phyloP scores from a whole-genome alignment of 139 green algal genomes.

The Tetradesmus lagerheimii region DNA sequence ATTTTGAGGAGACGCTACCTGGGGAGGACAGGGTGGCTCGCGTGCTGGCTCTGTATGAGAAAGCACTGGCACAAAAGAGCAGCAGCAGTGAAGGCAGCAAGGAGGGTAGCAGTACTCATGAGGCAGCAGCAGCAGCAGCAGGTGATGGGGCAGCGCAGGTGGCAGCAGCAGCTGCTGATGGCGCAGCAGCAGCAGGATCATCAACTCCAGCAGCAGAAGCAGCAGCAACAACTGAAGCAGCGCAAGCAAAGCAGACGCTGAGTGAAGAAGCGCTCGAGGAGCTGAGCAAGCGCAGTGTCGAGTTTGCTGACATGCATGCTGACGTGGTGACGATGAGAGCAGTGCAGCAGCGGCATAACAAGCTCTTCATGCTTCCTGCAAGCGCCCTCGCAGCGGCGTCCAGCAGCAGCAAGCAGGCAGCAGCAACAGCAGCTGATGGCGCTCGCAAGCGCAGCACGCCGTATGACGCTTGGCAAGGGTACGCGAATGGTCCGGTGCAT shows the following conservation, averaged over 20 bases:
- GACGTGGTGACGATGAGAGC: slow-evolving; percentile 30
- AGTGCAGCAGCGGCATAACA: slow-evolving; percentile 53
- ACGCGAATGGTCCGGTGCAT: not conserved
- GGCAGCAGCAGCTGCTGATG: not conserved
- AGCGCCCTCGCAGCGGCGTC: not conserved
- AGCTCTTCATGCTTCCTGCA: slow-evolving; percentile 64
- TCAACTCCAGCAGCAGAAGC: not conserved
- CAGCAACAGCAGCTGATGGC: not conserved
- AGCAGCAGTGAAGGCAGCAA: not conserved
- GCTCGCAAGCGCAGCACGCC: slow-evolving; percentile 7
- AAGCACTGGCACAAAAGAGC: slow-evolving; percentile 36
- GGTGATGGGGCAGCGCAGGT: not conserved
- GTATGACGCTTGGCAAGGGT: not conserved
- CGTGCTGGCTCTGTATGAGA: slow-evolving; percentile 69
- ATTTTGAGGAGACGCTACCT: slow-evolving; percentile 69
- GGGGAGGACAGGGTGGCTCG: slow-evolving; percentile 51
- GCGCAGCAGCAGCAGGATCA: not conserved
- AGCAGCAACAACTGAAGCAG: not conserved
- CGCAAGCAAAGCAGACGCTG: slow-evolving; percentile 22
- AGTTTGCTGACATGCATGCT: slow-evolving; percentile 74
- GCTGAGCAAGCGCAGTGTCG: slow-evolving; percentile 61
- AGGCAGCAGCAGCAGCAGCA: not conserved
- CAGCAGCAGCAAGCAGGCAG: slow-evolving; percentile 11
- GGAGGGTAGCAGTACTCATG: slow-evolving; percentile 5
- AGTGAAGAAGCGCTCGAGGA: slow-evolving; percentile 68